Conservation (phyloP, 768 basidiomycete species). For the Leccinum broughii region DNA sequence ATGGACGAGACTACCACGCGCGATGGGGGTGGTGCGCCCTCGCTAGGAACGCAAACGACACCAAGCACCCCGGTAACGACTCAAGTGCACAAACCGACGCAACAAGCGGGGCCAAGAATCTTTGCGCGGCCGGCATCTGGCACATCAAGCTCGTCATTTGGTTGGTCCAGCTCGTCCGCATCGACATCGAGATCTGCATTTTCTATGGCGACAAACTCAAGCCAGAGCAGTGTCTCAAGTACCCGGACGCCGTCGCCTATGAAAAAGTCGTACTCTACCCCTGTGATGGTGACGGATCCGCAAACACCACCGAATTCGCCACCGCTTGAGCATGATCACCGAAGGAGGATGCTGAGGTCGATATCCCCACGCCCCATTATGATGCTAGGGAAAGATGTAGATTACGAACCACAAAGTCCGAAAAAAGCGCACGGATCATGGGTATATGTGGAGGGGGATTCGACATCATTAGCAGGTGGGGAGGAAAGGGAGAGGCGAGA, state of each 20-base stretch:
- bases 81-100: constrained; percentile 26
- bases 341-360: constrained; percentile 24
- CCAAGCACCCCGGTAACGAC: constrained; percentile 33
- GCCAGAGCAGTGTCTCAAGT: constrained; percentile 27
- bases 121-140: constrained; percentile 26
- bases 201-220: constrained; percentile 39
- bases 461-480: constrained; percentile 13
- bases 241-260: constrained; percentile 41
- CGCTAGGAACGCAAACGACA: constrained; percentile 30
- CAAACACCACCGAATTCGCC: constrained; percentile 28
- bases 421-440: constrained; percentile 45
- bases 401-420: constrained; percentile 73
- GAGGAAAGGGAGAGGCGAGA: constrained; percentile 7
- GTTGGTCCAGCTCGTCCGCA: constrained; percentile 27
- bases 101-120: constrained; percentile 23
- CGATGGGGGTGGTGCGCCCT: constrained; percentile 7
- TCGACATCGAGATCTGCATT: constrained; percentile 40
- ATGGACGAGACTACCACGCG: constrained; percentile 66
- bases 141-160: constrained; percentile 20
- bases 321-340: constrained; percentile 27
- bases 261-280: constrained; percentile 36
- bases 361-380: constrained; percentile 47
- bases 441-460: constrained; percentile 33
- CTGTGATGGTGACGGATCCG: constrained; percentile 18
- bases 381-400: constrained; percentile 70